Evolutionary conservation across 2,329 filamentous ascomycete genomes (phyloP).

Genomic region (Knufia petricola): DNA sequence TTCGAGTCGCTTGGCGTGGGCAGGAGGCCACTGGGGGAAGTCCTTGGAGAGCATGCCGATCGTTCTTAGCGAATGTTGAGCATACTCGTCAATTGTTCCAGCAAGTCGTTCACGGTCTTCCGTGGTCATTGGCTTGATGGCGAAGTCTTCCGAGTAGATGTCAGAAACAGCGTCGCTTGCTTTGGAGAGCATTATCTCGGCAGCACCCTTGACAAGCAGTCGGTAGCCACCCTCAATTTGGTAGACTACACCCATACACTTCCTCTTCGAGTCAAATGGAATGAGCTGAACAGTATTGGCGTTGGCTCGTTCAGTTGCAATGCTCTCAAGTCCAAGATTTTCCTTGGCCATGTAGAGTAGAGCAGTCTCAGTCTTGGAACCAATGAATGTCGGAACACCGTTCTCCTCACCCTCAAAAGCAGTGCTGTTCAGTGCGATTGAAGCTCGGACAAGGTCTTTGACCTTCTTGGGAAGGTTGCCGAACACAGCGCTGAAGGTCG

Average conservation of each 20-base stretch:
- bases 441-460: constrained; percentile 32
- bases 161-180: constrained; percentile 28
- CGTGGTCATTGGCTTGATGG: constrained; percentile 18
- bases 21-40: constrained; percentile 59
- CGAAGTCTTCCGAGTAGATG: constrained; percentile 20
- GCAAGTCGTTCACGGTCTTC: constrained; percentile 25
- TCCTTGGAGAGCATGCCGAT: constrained; percentile 67
- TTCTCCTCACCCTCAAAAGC: constrained; percentile 68
- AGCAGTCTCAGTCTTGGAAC: constrained; percentile 69
- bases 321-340: constrained; percentile 54
- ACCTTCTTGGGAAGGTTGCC: constrained; percentile 25
- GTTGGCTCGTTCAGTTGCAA: constrained; percentile 53
- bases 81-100: constrained; percentile 34
- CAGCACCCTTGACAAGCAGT: constrained; percentile 40
- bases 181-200: constrained; percentile 36
- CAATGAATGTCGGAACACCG: constrained; percentile 57
- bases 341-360: constrained; percentile 60
- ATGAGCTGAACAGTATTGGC: constrained; percentile 56
- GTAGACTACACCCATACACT: constrained; percentile 49
- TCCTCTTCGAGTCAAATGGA: constrained; percentile 66
- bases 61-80: constrained; percentile 56
- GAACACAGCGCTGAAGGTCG: constrained; percentile 15
- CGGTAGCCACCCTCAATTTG: constrained; percentile 33
- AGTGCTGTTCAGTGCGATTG: constrained; percentile 49
- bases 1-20: constrained; percentile 44